These are phyloP conservation scores for Crinitomyces ghanaensis DNA, from an alignment of 805 yeast species.

Conservation along the genomic window DNA sequence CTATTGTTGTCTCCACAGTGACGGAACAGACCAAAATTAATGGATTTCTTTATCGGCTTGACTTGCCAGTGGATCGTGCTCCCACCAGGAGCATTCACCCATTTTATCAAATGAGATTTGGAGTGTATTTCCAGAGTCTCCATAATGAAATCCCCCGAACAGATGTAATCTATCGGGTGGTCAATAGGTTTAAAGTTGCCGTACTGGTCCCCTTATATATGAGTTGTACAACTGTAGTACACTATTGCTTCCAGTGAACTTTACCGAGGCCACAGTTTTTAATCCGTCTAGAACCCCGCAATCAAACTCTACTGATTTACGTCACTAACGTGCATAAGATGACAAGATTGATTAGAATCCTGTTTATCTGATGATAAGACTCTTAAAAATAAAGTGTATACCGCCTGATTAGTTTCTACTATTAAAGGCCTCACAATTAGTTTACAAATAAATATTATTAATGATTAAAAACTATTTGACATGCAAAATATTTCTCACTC, in stretches of 20 bases:
- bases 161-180: no score
- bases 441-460: not conserved
- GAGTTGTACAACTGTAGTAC: no score
- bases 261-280: no score
- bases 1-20: constrained; percentile 6
- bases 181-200: no score
- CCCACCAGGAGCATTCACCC: constrained; percentile 71
- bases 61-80: constrained; percentile 66
- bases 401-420: not conserved
- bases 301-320: no score
- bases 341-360: no score
- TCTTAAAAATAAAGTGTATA: not conserved
- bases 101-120: constrained; percentile 78
- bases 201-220: no score
- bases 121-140: constrained; percentile 87
- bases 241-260: no score
- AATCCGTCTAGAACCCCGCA: no score
- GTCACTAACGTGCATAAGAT: no score
- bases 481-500: constrained; percentile 30
- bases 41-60: constrained; percentile 61
- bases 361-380: no score
- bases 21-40: constrained; percentile 28
- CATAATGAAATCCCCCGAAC: no score
- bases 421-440: not conserved
- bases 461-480: constrained; percentile 3